Evolutionary conservation across 2,329 filamentous ascomycete genomes (phyloP).

Genomic region (Ophiobolus disseminans): DNA sequence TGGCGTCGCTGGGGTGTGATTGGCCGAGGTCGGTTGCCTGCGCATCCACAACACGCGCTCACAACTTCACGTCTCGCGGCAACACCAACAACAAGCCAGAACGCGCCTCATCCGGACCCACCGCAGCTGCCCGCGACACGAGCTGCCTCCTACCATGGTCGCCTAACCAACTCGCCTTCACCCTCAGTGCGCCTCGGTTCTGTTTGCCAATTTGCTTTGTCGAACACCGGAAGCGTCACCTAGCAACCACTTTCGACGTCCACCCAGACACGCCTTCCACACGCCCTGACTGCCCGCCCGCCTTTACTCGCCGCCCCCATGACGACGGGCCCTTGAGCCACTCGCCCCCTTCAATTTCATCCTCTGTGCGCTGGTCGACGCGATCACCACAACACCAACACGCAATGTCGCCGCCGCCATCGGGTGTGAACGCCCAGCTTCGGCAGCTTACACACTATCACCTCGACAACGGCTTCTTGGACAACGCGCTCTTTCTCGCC

Average conservation of each 20-base stretch:
- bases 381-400: conserved; percentile 19
- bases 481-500: conserved; percentile 93
- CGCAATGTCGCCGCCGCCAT: conserved; percentile 64
- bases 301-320: conserved; percentile 32
- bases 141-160: conserved; percentile 20
- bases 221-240: conserved; percentile 44
- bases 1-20: conserved; percentile 5
- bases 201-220: conserved; percentile 50
- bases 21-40: conserved; percentile 3
- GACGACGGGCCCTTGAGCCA: conserved; percentile 22
- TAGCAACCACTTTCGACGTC: conserved; percentile 37
- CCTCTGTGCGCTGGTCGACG: conserved; percentile 9
- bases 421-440: conserved; percentile 66
- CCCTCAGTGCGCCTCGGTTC: conserved; percentile 21
- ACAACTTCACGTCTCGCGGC: conserved; percentile 20
- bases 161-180: conserved; percentile 14
- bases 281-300: conserved; percentile 6
- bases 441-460: conserved; percentile 73
- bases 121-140: conserved; percentile 16
- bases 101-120: conserved; percentile 8
- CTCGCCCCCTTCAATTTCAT: conserved; percentile 12
- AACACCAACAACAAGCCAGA: conserved; percentile 16
- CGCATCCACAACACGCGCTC: conserved; percentile 35
- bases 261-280: conserved; percentile 24
- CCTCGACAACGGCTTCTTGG: conserved; percentile 86